Conservation (phyloP, 257 asterid genomes). For the Ballota nigra region DNA sequence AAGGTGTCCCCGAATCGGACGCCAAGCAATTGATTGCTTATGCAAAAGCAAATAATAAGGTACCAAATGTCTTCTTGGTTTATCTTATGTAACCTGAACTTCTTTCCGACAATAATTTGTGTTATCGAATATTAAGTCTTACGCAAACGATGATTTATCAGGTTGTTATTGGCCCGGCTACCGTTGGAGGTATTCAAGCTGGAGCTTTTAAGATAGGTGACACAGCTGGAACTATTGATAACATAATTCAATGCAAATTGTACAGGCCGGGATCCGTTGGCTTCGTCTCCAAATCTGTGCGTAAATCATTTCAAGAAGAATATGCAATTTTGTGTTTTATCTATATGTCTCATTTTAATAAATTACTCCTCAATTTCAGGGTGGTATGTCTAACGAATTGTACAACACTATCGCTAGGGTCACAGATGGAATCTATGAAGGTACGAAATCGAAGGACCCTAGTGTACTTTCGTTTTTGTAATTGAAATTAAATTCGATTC, state of each 20-base stretch:
- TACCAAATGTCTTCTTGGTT: constrained; percentile 24
- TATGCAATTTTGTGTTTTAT: not conserved
- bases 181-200: constrained; percentile 99
- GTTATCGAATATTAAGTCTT: not conserved
- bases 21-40: constrained; percentile 89
- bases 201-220: constrained; percentile 98
- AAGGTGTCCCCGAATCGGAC: constrained; percentile 96
- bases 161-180: constrained; percentile 97
- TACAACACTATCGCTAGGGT: constrained; percentile 93
- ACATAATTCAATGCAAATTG: constrained; percentile 85
- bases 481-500: constrained; percentile 1
- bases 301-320: constrained; percentile 24
- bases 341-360: not conserved
- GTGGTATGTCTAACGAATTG: constrained; percentile 91
- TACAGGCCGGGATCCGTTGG: constrained; percentile 98
- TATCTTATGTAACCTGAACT: not conserved
- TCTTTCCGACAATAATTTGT: no score
- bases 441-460: constrained; percentile 29
- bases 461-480: not conserved
- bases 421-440: constrained; percentile 93
- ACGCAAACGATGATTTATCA: constrained; percentile 20
- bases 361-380: constrained; percentile 45
- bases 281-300: constrained; percentile 93
- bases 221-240: constrained; percentile 96
- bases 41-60: constrained; percentile 96